Evolutionary conservation across 1,284 basidiomycete species (phyloP).

Genomic region (Xanthoconium separans): DNA sequence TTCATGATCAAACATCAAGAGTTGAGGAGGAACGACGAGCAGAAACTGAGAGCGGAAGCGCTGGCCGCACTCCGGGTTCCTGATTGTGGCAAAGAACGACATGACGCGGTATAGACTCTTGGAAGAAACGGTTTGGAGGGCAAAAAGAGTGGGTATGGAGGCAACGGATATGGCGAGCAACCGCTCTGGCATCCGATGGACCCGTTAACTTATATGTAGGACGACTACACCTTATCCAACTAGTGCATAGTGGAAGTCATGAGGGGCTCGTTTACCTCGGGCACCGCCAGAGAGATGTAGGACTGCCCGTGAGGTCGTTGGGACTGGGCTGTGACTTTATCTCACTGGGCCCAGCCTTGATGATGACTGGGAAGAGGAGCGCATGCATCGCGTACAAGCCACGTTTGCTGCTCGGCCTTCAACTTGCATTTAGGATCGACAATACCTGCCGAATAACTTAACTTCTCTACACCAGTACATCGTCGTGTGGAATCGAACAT

Average conservation of each 20-base stretch:
- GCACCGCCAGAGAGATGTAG: neutral
- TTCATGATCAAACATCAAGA: constrained; percentile 60
- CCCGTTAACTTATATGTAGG: neutral
- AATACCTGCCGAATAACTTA: no score
- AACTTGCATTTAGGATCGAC: no score
- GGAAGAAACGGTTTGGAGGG: neutral
- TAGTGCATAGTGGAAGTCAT: neutral
- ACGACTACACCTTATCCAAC: no score
- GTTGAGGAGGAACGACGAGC: constrained; percentile 56
- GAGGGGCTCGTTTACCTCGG: neutral
- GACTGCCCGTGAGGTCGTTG: neutral
- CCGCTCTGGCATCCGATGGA: neutral
- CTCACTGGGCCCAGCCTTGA: no score
- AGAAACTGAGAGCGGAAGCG: constrained; percentile 39
- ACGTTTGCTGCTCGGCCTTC: no score
- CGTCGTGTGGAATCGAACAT: no score
- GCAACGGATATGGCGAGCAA: neutral
- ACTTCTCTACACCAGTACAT: no score
- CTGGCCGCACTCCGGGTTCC: constrained; percentile 3
- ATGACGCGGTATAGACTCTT: neutral
- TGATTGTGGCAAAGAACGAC: neutral
- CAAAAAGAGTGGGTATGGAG: neutral
- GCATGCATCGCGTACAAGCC: no score
- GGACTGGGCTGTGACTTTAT: neutral
- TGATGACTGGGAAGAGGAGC: no score